Base-by-base conservation (phyloP, 2,329 filamentous ascomycete species). In the Pestalotiopsis sp. region DNA sequence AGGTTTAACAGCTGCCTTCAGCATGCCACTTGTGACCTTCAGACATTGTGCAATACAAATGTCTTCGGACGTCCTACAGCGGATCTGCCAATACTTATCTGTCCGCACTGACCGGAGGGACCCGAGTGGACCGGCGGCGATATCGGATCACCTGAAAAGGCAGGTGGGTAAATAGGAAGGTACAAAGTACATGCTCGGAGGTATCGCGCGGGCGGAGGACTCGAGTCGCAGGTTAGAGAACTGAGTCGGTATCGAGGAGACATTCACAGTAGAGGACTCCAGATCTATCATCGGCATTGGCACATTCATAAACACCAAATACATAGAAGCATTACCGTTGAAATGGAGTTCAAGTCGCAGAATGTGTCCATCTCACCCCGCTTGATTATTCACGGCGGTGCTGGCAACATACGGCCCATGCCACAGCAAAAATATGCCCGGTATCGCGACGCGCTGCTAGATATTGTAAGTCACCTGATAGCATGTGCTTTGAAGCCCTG, bases 361-460 rank as follows among this genome's bases (percentile, higher is more conserved):
- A 70, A 67, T 3, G 68, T 56, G 23, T 66, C 52, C 25, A 39
- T 84, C 41, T 81, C 82, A 74, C 90, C 91, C 3, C 85, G 89
- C 11, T 77, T 93, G 39, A 91, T 93, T 75, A 88, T 93, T 75
- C 91, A 93, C 75, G 92, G 92, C 75, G 92, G 92, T 41, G 92
- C 92, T 2, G 92, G 92, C 62, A 91, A 91, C 75, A 90, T 93
- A 73, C 84, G 84, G 31, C 90, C 87, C 3, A 85, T 92, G 56
- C 83, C 89, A 3, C 86, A 86, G 0, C 82, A 86, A 20, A 84
- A 87, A 69, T 92, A 91, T 74, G 75, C 80, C 13, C 79, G 83
- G 66, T 92, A 91, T 79, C 87, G 89, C 66, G 73, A 81, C 31
- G 87, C 91, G 0, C 85, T 94, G 20, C 81, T 91, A 23, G 80